A percentile compares a stretch with the other conserved stretches of the same genome.
Conservation (phyloP, 2,329 filamentous ascomycete genomes). For the Clarireedia homoeocarpa region DNA sequence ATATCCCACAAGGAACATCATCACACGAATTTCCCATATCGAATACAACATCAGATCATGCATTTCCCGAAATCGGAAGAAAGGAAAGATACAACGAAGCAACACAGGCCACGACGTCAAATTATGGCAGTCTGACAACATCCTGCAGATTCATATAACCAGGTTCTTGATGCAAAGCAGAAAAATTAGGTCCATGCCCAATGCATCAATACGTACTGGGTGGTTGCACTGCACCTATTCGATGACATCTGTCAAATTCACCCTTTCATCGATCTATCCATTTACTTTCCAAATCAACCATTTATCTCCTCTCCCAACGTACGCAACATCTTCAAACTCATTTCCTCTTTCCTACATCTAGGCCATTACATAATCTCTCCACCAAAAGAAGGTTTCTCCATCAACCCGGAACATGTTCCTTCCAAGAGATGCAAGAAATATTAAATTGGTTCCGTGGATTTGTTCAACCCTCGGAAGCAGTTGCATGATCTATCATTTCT, state of each 20-base stretch:
- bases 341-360: not conserved
- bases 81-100: slow-evolving; percentile 6
- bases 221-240: not conserved
- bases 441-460: not conserved
- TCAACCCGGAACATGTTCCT: not conserved
- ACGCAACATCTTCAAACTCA: not conserved
- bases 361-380: not conserved
- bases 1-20: too few species aligned
- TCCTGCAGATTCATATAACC: not conserved
- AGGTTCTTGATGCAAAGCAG: not conserved
- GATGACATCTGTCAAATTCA: not conserved
- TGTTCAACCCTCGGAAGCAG: not conserved
- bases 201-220: not conserved
- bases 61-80: slow-evolving; percentile 3
- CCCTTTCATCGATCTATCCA: not conserved
- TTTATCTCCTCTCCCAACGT: not conserved
- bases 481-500: slow-evolving; percentile 5
- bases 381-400: not conserved
- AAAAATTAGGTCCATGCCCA: not conserved
- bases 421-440: slow-evolving; percentile 7
- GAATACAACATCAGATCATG: not conserved
- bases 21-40: not conserved
- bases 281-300: not conserved
- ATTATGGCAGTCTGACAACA: slow-evolving; percentile 1
- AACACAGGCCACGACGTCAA: not conserved